Evolutionary conservation across 371 early-diverging fungal genomes (phyloP), one percentile per base, ranked within the genome.

Genomic region (Mucor piriformis): DNA sequence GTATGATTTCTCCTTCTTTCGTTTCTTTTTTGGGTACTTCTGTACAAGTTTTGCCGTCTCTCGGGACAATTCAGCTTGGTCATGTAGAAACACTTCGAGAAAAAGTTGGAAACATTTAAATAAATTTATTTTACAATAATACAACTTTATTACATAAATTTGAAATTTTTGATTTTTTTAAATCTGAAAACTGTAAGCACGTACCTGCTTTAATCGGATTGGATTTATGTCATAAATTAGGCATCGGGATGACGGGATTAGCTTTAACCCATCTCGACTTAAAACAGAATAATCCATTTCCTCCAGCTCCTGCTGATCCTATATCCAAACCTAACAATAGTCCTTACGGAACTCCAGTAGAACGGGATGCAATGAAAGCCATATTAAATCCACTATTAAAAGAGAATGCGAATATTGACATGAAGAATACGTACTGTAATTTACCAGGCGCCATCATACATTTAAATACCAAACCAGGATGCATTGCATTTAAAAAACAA

Each of bases 161-260:
- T 38, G 57, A 57, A 48, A 24, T 57, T 10, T 57, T 57, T 49
- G 49, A 57, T 13, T 37, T 49, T 11, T 54, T 16, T 54, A 24
- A 43, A 2, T 5, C 44, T 20, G 4, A n/a, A 20, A 37, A 35
- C 16, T 38, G 25, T 27, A 15, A 47, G 16, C 48, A 48, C 29
- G 18, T 48, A 15, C 48, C 48, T 49, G 2, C 25, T 37, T 27
- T 47, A 7, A 33, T 57, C 37, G 57, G 50, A 11, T 5, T 57
- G 13, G 50, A 50, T 57, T n/a, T 57, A 3, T 47, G 49, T 25
- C 27, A 16, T 42, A 24, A 18, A 44, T 33, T 54, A 2, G 12
- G 15, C 2, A 49, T 57, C 25, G 32, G 8, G 0, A 27, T 57
- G 3, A 25, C 25, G 16, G 57, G 50, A 15, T 38, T 57, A 15